Base-by-base conservation (phyloP, 306 rosid species). In the Alnus glutinosa region DNA sequence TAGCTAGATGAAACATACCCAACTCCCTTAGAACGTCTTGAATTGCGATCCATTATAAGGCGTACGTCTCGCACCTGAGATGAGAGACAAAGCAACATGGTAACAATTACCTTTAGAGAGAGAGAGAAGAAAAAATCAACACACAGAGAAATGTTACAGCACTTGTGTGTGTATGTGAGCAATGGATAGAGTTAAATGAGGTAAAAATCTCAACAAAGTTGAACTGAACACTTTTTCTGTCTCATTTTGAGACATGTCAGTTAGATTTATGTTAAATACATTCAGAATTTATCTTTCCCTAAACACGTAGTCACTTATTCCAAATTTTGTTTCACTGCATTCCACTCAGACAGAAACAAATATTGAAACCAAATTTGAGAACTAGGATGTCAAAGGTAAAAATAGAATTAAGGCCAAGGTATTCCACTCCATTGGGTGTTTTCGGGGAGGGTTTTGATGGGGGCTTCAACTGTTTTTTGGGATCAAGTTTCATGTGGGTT, bases 11-110 rank as follows among this genome's bases (percentile, higher is more conserved):
- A 82, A 77, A 82, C 97, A 39, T 82, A 95, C 99, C 99, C 99
- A 85, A 93, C 92, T 72, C 99, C 99, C 87, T 95, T 95, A 8
- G 99, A 95, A 77, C 99, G 98, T 75, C 98, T 90, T 70, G 98
- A 91, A 87, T 86, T 95, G 73, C 99, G 98, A 83, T 93, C 99
- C 99, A 95, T 90, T 82, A 95, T 95, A 75, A 95, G 91, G 51
- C 98, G 97, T 79, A 93, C 99, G 80, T 95, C 99, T 55, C 99
- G 98, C 70, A 95, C 99, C 99, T 95, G 82, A 63, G 67, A 63
- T 32, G 58, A n/a, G 18, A 71, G 61, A 71, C 19, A 55, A 80
- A 80, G 66, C 82, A 73, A 71, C 42, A 66, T 42, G 47, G 36
- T 36, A 9, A 10, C 69, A 44, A 68, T 66, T n/a, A 19, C 2